Conservation (phyloP, 2,329 filamentous ascomycete species). For the Aspergillus caelatus region DNA sequence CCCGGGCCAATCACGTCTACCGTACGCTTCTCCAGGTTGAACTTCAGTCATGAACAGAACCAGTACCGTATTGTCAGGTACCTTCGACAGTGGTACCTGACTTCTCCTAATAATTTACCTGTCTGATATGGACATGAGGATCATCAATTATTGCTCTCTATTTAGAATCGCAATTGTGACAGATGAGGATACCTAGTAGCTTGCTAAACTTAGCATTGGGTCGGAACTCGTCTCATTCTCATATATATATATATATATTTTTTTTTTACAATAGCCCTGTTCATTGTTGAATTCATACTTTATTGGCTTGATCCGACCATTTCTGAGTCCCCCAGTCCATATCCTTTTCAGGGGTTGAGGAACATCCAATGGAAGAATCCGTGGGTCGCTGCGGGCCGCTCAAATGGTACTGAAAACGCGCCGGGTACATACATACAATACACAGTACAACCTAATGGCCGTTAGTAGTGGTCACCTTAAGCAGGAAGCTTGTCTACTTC, state of each 20-base stretch:
- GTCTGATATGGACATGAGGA: conserved; percentile 15
- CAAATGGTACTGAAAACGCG: neutral
- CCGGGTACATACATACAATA: neutral
- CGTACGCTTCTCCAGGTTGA: conserved; percentile 22
- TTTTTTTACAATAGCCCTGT: neutral
- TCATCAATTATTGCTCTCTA: conserved; percentile 15
- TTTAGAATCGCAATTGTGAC: neutral
- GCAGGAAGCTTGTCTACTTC: neutral
- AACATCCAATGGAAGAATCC: neutral
- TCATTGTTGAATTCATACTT: neutral
- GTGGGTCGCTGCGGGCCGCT: conserved; percentile 2
- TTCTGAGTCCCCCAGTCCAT: neutral
- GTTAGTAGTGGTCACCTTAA: neutral
- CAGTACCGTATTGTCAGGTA: neutral
- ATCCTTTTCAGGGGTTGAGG: neutral
- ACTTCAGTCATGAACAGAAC: neutral
- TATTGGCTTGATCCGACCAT: neutral
- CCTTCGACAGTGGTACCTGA: conserved; percentile 1
- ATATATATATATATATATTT: no score
- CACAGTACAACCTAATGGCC: neutral
- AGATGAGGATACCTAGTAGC: neutral
- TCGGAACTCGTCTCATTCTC: neutral
- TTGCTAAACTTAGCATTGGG: neutral
- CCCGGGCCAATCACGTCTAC: conserved; percentile 27
- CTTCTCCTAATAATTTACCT: conserved; percentile 9